Evolutionary conservation across 2,329 filamentous ascomycete species (phyloP), one percentile per base, ranked within the genome.

Genomic region (Ceratocystis papillata): DNA sequence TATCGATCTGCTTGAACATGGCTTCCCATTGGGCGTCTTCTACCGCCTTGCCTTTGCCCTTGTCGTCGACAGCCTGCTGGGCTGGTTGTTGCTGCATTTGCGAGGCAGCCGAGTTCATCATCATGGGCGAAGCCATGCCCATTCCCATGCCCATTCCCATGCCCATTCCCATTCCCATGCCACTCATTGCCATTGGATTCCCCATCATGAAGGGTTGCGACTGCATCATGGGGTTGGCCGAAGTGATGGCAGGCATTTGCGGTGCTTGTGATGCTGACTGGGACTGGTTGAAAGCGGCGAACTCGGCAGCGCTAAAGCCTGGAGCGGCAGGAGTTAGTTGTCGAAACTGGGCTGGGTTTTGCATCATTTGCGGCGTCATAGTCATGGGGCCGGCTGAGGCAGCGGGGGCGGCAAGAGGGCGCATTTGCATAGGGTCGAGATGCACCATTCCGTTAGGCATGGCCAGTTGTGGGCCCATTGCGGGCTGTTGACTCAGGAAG

Each of bases 11-110:
- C 67, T 90, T 89, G 75, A 99, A 99, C 75, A 97, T 91, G 71
- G 91, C 90, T 76, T 97, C 93, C 94, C 94, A 97, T 73, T 96
- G 88, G 72, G 87, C 80, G 71, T 99, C 93, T 74, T 96, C 90
- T 12, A 97, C 87, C 77, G 97, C 84, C 76, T 95, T 96, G 48
- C 89, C 92, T 75, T 97, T 97, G 67, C 88, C 89, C 75, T 91
- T 88, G 62, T 77, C 79, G 69, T 83, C 80, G 55, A 75, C 74
- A 64, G 76, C 75, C 71, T 79, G 79, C 69, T 78, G 73, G 69
- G 77, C 78, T 72, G 79, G 72, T 71, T 80, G 73, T 70, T 60
- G 53, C 17, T 53, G 63, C 44, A 41, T 50, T 17, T 60, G 57
- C 17, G 28, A 44, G 44, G 45, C 25, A 15, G 53, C 45, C 41